Evolutionary conservation across 495 filamentous ascomycete species (phyloP), one percentile per base, ranked within the genome.

Genomic region (Astrocystis sublimbata): DNA sequence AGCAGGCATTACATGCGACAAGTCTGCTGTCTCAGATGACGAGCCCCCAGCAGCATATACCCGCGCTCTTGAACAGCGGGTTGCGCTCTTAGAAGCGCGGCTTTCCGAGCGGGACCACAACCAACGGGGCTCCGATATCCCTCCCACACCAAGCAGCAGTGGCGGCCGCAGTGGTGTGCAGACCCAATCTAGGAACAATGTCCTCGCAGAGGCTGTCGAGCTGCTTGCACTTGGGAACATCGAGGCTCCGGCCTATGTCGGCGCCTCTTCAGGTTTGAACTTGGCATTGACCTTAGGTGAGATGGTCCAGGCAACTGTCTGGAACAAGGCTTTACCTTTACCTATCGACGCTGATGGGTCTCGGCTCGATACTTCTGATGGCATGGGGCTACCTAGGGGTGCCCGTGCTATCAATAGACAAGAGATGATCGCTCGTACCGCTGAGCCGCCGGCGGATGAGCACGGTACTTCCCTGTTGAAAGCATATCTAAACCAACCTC

Each of bases 281-380:
- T 62, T 84, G 38, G 80, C 79, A 19, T 72, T 76, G 4, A 78
- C 81, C 55, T 61, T 84, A 19, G 79, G 81, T 13, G 79, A 84
- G 56, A 83, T 84, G 79, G 81, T 82, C 21, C 79, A 82, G 57
- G 75, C 77, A 1, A 83, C 79, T 21, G 78, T 83, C 8, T 83
- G 79, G 79, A 81, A 81, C 55, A 80, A 83, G 59, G 74, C 77
- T 12, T 71, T 82, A 40, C 66, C 70, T 12, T 71, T 82, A 40
- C 66, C 70, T 4, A 69, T 72, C 6, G 75, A 75, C 9, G 68
- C 74, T 36, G 73, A 67, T 58, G 70, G 73, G 24, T 69, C 65
- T 15, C 69, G 72, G 17, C 66, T 65, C 26, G 68, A 62, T 35
- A 58, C 69, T 21, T 62, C 69, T 59, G 75, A 71, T 21, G 68